Conservation (phyloP, 73 alveolate genomes). For the Diophrys appendiculata region DNA sequence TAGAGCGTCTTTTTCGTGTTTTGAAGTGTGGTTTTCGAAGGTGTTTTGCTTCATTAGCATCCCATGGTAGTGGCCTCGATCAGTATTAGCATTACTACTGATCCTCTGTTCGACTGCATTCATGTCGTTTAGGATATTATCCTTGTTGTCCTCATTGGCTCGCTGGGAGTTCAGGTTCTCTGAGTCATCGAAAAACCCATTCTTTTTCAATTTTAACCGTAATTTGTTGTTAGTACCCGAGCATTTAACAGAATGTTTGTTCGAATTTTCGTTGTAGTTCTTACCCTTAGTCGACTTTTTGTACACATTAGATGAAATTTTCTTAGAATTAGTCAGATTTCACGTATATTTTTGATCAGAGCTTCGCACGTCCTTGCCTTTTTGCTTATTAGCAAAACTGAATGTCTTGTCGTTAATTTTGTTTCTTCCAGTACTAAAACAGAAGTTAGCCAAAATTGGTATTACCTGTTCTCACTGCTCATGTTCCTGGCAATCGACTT, state of each 20-base stretch:
- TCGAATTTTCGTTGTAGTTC: conserved; percentile 7
- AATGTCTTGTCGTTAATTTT: conserved; percentile 4
- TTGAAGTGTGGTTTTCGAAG: neutral
- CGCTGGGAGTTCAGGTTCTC: conserved; percentile 15
- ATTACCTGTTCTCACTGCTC: conserved; percentile 11
- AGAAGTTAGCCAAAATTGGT: too few relatives aligned
- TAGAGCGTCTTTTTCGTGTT: neutral
- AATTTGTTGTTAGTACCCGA: conserved; percentile 2
- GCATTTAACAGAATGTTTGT: neutral
- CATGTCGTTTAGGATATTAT: conserved; percentile 2
- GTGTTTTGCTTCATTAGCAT: conserved; percentile 5
- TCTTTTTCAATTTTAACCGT: conserved; percentile 2
- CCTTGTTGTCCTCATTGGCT: neutral
- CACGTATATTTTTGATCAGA: conserved; percentile 9
- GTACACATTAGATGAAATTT: conserved; percentile 1
- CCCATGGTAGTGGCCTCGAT: conserved; percentile 11
- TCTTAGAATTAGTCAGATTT: conserved; percentile 2
- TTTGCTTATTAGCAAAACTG: conserved; percentile 10
- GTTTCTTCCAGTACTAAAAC: conserved; percentile 11
- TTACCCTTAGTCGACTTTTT: neutral
- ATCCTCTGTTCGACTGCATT: conserved; percentile 8
- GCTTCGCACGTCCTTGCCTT: conserved; percentile 5
- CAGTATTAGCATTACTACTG: conserved; percentile 18
- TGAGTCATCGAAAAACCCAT: conserved; percentile 7
- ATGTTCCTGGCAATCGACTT: conserved; percentile 18